Conservation (phyloP, 176 grass and related monocot species). For the Triticum aestivum region DNA sequence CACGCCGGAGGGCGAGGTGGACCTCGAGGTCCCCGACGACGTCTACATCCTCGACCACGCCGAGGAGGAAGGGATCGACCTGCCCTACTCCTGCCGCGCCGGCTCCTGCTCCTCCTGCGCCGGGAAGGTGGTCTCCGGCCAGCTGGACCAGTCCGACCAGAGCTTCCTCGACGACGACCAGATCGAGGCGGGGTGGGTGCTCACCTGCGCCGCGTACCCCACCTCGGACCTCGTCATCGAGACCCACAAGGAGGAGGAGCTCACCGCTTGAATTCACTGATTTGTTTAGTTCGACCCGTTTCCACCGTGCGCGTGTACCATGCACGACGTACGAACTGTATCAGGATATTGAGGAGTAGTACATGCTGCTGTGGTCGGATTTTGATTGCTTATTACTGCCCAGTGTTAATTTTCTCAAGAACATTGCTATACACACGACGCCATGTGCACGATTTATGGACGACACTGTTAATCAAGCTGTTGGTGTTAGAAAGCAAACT, state of each 20-base stretch:
- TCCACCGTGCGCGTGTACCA: neutral
- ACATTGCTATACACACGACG: too few species aligned
- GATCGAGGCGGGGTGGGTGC: constrained; percentile 42
- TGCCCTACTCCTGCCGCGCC: constrained; percentile 75
- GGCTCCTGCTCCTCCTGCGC: constrained; percentile 82
- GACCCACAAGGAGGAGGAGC: constrained; percentile 90
- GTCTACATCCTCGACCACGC: constrained; percentile 62
- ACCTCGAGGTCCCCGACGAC: constrained; percentile 66
- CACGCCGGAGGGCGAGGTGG: constrained; percentile 47
- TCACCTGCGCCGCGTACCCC: constrained; percentile 80
- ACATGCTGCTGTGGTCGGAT: neutral
- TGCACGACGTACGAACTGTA: neutral
- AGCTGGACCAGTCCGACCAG: constrained; percentile 67
- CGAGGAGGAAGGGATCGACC: constrained; percentile 58
- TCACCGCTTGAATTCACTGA: constrained; percentile 11
- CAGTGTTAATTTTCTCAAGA: neutral
- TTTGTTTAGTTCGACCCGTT: neutral
- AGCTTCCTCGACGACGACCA: constrained; percentile 86
- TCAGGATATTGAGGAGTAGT: neutral
- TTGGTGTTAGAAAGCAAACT: too few species aligned
- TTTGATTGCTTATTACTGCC: neutral
- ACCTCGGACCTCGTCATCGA: constrained; percentile 71
- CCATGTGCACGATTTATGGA: too few species aligned
- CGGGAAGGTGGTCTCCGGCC: constrained; percentile 57
- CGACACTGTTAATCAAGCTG: too few species aligned